A percentile compares a stretch with the other conserved stretches of the same genome.
These are phyloP conservation scores for Lasiosphaeris hirsuta DNA, from an alignment of 495 filamentous ascomycete genomes.

Conservation along the genomic window DNA sequence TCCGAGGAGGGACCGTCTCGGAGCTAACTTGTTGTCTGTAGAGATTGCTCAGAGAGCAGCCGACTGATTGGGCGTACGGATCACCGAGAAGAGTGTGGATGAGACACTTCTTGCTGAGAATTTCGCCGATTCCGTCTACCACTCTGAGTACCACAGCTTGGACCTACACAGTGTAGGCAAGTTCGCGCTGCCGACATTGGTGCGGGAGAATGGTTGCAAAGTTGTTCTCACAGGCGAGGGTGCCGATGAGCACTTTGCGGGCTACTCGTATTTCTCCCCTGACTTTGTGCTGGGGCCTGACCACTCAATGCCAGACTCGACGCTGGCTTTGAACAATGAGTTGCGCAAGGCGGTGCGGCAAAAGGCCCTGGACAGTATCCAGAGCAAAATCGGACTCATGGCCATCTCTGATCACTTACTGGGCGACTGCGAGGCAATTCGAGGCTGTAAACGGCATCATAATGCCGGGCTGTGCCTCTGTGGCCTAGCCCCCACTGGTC, in stretches of 20 bases:
- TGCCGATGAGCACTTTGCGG: conserved; percentile 52
- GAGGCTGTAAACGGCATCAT: not conserved
- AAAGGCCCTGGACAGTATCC: not conserved
- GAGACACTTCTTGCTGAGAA: conserved; percentile 42
- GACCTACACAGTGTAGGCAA: conserved; percentile 50
- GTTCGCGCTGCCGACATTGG: conserved; percentile 41
- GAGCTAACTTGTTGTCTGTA: conserved; percentile 3
- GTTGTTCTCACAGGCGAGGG: conserved; percentile 54
- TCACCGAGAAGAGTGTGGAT: conserved; percentile 40
- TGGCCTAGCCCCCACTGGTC: not conserved
- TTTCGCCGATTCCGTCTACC: conserved; percentile 49
- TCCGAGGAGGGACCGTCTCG: not conserved
- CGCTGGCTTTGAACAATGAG: conserved; percentile 7
- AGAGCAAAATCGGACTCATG: not conserved
- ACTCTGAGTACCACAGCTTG: conserved; percentile 42
- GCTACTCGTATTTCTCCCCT: conserved; percentile 42
- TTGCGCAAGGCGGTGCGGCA: conserved; percentile 12
- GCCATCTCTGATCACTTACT: not conserved
- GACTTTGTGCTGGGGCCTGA: conserved; percentile 48
- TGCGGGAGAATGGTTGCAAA: conserved; percentile 43
- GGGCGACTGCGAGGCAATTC: not conserved
- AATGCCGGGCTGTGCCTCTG: not conserved
- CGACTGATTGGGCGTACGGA: conserved; percentile 47
- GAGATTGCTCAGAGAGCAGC: conserved; percentile 51
- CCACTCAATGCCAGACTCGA: conserved; percentile 28